Conservation (phyloP, 306 rosid genomes). For the Cicer chorassanicum region DNA sequence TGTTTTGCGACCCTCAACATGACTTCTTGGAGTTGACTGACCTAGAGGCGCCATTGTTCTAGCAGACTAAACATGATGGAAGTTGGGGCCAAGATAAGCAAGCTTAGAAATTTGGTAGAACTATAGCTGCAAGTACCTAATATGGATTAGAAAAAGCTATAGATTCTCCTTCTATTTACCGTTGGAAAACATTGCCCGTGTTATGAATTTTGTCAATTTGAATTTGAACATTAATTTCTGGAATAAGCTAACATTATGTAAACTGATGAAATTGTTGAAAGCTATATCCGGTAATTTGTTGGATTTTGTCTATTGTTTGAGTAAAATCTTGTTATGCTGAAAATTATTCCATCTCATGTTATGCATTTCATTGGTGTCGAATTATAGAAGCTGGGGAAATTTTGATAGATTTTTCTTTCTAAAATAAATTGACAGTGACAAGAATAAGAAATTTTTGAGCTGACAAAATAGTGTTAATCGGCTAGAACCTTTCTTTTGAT, state of each 20-base stretch:
- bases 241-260: slow-evolving; percentile 35
- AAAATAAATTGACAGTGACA: background rate
- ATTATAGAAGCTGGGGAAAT: background rate
- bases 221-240: slow-evolving; percentile 40
- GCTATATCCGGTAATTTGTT: background rate
- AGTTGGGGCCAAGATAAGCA: slow-evolving; percentile 24
- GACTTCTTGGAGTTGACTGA: slow-evolving; percentile 67
- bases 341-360: background rate
- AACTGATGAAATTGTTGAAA: slow-evolving; percentile 7
- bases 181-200: background rate
- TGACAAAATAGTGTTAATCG: background rate
- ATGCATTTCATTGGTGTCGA: background rate
- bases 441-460: background rate
- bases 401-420: background rate
- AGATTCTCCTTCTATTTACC: slow-evolving; percentile 27
- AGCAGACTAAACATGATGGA: slow-evolving; percentile 9
- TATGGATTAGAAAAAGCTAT: background rate
- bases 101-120: slow-evolving; percentile 21
- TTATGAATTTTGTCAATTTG: slow-evolving; percentile 20
- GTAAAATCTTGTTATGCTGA: slow-evolving; percentile 3
- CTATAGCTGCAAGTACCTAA: slow-evolving; percentile 5
- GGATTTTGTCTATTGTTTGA: slow-evolving; percentile 1
- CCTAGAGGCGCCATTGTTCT: slow-evolving; percentile 49
- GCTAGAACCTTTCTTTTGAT: background rate
- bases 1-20: background rate